Conservation (phyloP, 257 asterid genomes). For the Primulina tabacum region DNA sequence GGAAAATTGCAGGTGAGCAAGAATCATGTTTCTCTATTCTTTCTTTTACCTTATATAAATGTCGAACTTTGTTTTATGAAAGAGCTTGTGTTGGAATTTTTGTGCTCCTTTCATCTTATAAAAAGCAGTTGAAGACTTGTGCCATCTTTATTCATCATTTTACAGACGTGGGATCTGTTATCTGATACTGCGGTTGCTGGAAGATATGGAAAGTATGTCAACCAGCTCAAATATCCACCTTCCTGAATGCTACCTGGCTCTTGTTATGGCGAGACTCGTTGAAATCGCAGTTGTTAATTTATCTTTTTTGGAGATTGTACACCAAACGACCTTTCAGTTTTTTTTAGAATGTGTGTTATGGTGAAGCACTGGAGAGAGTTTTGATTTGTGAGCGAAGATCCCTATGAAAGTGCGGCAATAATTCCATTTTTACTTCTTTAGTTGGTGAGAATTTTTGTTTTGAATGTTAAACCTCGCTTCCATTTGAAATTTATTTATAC, state of each 20-base stretch:
- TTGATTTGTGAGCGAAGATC: too few species aligned
- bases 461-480: too few species aligned
- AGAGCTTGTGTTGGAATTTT: neutral
- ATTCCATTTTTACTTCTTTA: too few species aligned
- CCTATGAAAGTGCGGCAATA: too few species aligned
- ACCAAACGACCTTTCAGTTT: too few species aligned
- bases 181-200: constrained; percentile 35
- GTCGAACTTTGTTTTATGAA: neutral
- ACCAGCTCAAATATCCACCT: constrained; percentile 6
- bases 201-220: constrained; percentile 29
- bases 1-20: constrained; percentile 41
- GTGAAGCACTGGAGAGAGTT: too few species aligned
- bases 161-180: constrained; percentile 41
- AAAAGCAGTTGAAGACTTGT: neutral
- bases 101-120: neutral
- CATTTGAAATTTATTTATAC: too few species aligned
- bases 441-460: too few species aligned
- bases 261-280: too few species aligned
- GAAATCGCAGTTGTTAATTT: too few species aligned
- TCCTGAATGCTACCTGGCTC: neutral
- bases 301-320: too few species aligned
- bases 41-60: neutral
- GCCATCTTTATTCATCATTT: constrained; percentile 2
- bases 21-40: neutral
- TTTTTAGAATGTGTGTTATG: too few species aligned